phyloP scores from a whole-genome alignment of 2,329 filamentous ascomycete genomes.

The Fusarium mangiferae region DNA sequence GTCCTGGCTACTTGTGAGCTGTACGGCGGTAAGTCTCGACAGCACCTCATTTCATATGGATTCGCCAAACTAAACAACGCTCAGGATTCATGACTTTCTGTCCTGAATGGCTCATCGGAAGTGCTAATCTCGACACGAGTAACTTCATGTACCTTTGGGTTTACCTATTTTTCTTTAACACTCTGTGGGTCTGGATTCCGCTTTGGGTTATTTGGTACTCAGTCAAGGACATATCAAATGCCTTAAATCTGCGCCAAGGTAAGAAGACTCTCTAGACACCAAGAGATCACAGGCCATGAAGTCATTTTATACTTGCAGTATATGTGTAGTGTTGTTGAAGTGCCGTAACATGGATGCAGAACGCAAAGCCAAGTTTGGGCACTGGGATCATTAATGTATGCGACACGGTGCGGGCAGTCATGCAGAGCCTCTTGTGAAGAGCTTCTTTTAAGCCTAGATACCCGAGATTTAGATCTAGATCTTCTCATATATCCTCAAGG shows the following conservation, averaged over 20 bases:
- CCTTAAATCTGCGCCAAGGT: conserved; percentile 53
- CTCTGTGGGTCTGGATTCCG: conserved; percentile 73
- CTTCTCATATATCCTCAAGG: not conserved
- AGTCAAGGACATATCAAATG: conserved; percentile 64
- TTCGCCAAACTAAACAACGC: not conserved
- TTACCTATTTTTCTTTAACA: conserved; percentile 76
- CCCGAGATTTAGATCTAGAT: not conserved
- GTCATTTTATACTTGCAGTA: not conserved
- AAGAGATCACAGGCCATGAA: not conserved
- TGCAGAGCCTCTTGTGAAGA: not conserved
- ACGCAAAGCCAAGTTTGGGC: not conserved
- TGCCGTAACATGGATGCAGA: no score
- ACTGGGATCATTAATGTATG: not conserved
- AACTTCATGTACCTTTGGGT: conserved; percentile 77
- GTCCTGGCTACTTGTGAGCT: conserved; percentile 73
- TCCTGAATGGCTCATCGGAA: conserved; percentile 74
- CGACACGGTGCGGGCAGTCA: not conserved
- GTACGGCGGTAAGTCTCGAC: conserved; percentile 66
- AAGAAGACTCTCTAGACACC: conserved; percentile 46
- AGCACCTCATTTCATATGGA: not conserved
- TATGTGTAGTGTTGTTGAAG: not conserved
- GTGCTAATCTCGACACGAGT: conserved; percentile 69
- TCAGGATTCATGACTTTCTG: conserved; percentile 77
- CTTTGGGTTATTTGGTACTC: conserved; percentile 67
- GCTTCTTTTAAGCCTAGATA: not conserved